Evolutionary conservation across 495 filamentous ascomycete genomes (phyloP).

Genomic region (Staphylotrichum longicolle): DNA sequence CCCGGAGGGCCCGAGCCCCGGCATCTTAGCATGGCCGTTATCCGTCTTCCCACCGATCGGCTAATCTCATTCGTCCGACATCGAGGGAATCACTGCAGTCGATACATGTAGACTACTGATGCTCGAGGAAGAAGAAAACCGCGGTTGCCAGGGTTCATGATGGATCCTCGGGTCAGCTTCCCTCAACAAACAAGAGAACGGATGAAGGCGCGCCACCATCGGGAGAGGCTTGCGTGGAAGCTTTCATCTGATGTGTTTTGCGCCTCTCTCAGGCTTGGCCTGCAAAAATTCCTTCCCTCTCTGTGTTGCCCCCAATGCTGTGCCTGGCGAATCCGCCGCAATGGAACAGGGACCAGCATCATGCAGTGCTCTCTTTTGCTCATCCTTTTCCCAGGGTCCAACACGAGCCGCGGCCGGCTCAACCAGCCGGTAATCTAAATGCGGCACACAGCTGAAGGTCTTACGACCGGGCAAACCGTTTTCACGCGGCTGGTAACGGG

Average conservation of each 20-base stretch:
- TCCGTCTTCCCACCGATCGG: constrained; percentile 4
- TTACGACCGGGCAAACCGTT: not conserved
- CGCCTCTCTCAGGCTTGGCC: too few species aligned
- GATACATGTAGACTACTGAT: too few species aligned
- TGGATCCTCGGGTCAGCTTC: too few species aligned
- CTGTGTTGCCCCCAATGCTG: not conserved
- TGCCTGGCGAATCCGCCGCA: not conserved
- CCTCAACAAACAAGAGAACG: too few species aligned
- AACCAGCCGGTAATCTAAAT: constrained; percentile 1
- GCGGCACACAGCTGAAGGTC: not conserved
- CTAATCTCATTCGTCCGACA: not conserved
- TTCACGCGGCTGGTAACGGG: not conserved
- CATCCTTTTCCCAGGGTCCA: not conserved
- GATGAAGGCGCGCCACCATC: too few species aligned
- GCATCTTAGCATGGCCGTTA: not conserved
- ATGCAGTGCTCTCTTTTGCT: not conserved
- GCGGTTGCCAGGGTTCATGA: too few species aligned
- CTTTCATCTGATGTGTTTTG: too few species aligned
- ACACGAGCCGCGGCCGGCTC: not conserved
- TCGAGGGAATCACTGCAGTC: not conserved
- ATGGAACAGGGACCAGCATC: constrained; percentile 3
- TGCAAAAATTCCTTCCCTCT: not conserved
- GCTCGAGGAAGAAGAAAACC: too few species aligned
- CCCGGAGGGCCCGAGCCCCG: not conserved
- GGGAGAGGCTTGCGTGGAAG: too few species aligned